Evolutionary conservation across 176 grass and related monocot genomes (phyloP), one percentile per base, ranked within the genome.

Genomic region (Zoysia japonica): DNA sequence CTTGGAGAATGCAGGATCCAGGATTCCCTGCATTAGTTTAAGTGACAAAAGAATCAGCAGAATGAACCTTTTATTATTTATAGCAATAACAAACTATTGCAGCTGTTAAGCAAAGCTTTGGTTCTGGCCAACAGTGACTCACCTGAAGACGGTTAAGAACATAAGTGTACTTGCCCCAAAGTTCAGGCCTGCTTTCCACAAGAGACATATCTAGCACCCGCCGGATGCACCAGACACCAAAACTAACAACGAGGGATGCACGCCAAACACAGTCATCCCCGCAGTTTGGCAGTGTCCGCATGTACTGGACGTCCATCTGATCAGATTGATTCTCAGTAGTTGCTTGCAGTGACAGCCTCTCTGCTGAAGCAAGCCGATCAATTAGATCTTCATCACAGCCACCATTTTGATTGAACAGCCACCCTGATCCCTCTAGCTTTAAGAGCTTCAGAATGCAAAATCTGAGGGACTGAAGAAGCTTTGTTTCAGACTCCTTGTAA

Each of bases 131-230:
- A 20, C 69, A 37, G 71, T 28, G 63, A 48, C 70, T 84, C 79
- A 93, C 96, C 92, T 99, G 96, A 79, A 99, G 96, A 65, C 92
- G 92, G 77, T 99, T 99, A 38, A 99, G 90, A 78, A 99, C 96
- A 13, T 96, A 99, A 46, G 96, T 99, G 62, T 99, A 96, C 87
- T 99, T 99, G 50, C 96, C 96, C 96, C 96, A 99, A 79, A 99
- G 86, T 52, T 99, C 96, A 12, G 96, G 96, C 78, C 96, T 87
- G 61, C 96, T 99, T 84, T 99, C 96, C 68, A 96, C 92, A 12
- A 85, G 79, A 73, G 90, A 99, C 36, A 99, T 78, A 70, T 96
- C 88, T 17, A 99, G 76, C 61, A 96, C 90, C 53, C 92, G 84
- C 28, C 70, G 80, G 48, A 96, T 83, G 36, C 90, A 99, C 96